Evolutionary conservation across 495 filamentous ascomycete genomes (phyloP).

Genomic region (Hypomontagnella monticulosa): DNA sequence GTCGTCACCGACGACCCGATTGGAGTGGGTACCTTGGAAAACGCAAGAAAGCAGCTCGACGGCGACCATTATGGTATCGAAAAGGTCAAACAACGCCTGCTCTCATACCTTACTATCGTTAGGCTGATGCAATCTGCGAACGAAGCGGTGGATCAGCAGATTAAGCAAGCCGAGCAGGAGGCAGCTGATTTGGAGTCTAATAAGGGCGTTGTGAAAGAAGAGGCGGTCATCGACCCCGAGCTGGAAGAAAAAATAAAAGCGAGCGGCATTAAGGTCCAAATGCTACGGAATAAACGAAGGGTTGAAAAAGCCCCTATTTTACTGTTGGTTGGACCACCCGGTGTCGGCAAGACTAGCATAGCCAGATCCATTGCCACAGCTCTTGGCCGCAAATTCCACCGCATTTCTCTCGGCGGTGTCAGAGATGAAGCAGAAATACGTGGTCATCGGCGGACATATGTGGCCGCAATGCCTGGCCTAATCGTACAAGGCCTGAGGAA

Average conservation of each 20-base stretch:
- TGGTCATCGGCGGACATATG: constrained; percentile 95
- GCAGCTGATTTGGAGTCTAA: constrained; percentile 56
- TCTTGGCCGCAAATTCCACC: constrained; percentile 93
- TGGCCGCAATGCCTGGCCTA: constrained; percentile 97
- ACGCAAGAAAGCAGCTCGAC: constrained; percentile 89
- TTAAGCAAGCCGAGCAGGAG: constrained; percentile 72
- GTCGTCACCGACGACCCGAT: constrained; percentile 87
- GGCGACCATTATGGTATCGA: constrained; percentile 97
- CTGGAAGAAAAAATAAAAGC: constrained; percentile 57
- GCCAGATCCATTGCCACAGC: constrained; percentile 94
- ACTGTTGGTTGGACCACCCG: constrained; percentile 91
- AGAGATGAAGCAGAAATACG: constrained; percentile 97
- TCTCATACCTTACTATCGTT: constrained; percentile 96
- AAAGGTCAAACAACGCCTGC: constrained; percentile 94
- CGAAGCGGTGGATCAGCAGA: constrained; percentile 77
- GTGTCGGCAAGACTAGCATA: constrained; percentile 95
- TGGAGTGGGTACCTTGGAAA: constrained; percentile 78
- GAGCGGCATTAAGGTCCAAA: constrained; percentile 68
- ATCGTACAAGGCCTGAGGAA: constrained; percentile 96
- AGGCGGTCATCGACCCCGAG: constrained; percentile 41
- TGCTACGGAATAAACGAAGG: constrained; percentile 77
- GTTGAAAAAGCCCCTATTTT: constrained; percentile 97
- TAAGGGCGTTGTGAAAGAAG: constrained; percentile 44
- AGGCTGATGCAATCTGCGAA: constrained; percentile 93
- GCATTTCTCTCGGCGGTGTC: constrained; percentile 96